Conservation (phyloP, 2,329 filamentous ascomycete species). For the Alternaria sp. region DNA sequence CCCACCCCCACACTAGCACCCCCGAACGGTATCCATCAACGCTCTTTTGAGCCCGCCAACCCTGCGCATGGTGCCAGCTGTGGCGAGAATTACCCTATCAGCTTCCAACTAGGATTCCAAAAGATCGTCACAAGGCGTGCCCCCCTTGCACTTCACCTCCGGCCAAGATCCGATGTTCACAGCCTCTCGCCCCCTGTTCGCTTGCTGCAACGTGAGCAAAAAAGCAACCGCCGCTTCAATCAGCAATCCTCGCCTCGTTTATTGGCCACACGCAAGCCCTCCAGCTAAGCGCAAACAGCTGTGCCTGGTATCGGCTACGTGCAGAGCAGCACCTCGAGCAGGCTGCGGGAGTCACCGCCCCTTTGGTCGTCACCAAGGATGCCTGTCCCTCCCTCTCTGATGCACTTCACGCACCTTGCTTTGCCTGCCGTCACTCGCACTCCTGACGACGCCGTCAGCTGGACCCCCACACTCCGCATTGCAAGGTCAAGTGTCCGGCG, state of each 20-base stretch:
- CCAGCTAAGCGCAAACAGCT: slow-evolving; percentile 38
- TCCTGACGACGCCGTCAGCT: slow-evolving; percentile 48
- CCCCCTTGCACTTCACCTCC: slow-evolving; percentile 41
- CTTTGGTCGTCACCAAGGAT: slow-evolving; percentile 41
- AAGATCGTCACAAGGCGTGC: slow-evolving; percentile 49
- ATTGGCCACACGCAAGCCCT: slow-evolving; percentile 36
- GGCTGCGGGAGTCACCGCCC: slow-evolving; percentile 43
- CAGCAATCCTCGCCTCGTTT: slow-evolving; percentile 29
- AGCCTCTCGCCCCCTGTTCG: slow-evolving; percentile 33
- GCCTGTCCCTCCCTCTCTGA: slow-evolving; percentile 37
- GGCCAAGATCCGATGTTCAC: slow-evolving; percentile 45
- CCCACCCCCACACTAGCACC: slow-evolving; percentile 51
- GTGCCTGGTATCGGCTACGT: slow-evolving; percentile 48
- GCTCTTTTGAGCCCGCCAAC: slow-evolving; percentile 42
- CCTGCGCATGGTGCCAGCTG: slow-evolving; percentile 43
- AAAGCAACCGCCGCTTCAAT: slow-evolving; percentile 45
- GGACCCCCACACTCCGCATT: slow-evolving; percentile 49
- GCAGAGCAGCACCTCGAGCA: slow-evolving; percentile 36
- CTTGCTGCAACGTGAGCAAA: slow-evolving; percentile 33
- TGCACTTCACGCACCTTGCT: slow-evolving; percentile 38
- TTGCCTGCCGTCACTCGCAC: slow-evolving; percentile 41
- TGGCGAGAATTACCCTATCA: slow-evolving; percentile 46
- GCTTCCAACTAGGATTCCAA: slow-evolving; percentile 32
- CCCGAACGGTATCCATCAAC: slow-evolving; percentile 45
- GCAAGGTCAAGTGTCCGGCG: slow-evolving; percentile 29